Conservation (phyloP, 371 early-diverging fungal species). For the Dichotomocladium elegans region DNA sequence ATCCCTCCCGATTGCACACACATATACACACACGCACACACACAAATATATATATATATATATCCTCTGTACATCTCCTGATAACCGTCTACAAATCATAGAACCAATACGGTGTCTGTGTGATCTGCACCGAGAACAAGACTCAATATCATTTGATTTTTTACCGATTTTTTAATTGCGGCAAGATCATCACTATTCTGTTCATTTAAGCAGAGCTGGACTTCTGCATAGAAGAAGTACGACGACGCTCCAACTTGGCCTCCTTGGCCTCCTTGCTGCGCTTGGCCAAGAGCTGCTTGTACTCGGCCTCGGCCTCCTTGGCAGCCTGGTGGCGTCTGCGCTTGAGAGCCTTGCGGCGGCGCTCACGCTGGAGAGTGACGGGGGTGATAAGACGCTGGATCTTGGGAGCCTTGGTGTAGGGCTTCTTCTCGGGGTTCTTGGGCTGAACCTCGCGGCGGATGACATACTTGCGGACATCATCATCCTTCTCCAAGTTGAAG, state of each 20-base stretch:
- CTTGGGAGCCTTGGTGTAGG: constrained; percentile 92
- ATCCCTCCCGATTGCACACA: too few species aligned
- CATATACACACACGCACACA: too few species aligned
- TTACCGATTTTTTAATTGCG: background rate
- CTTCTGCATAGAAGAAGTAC: constrained; percentile 66
- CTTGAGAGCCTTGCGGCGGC: constrained; percentile 84
- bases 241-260: constrained; percentile 65
- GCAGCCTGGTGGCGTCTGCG: constrained; percentile 72
- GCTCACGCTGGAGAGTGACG: constrained; percentile 92
- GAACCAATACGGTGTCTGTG: too few species aligned
- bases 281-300: constrained; percentile 89
- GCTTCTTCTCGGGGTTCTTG: constrained; percentile 88
- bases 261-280: constrained; percentile 90
- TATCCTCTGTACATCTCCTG: too few species aligned
- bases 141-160: too few species aligned
- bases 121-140: too few species aligned
- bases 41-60: too few species aligned
- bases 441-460: constrained; percentile 94
- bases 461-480: constrained; percentile 98
- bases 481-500: constrained; percentile 95
- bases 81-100: too few species aligned
- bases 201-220: constrained; percentile 43
- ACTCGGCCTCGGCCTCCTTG: constrained; percentile 87
- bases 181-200: background rate
- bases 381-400: constrained; percentile 99